Conservation (phyloP, 768 basidiomycete genomes). For the Crepidotus variabilis region DNA sequence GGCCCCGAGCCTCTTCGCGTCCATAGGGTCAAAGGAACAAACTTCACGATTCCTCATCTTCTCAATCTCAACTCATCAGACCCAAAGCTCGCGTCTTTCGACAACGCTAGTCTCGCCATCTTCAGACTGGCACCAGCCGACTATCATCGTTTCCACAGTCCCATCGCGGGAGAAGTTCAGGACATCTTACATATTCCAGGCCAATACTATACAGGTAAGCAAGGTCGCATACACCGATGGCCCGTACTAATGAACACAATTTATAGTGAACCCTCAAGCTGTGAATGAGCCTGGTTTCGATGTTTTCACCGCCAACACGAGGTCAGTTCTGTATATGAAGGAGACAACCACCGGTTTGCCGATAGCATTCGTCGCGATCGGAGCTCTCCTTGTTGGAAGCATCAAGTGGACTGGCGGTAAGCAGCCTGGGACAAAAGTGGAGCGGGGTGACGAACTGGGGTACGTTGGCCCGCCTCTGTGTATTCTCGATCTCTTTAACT, state of each 20-base stretch:
- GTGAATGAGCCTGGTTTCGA: conserved; percentile 64
- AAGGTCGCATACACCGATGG: background rate
- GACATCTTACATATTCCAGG: conserved; percentile 45
- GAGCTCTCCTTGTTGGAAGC: conserved; percentile 78
- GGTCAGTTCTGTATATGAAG: conserved; percentile 51
- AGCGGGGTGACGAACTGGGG: conserved; percentile 65
- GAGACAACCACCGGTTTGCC: conserved; percentile 40
- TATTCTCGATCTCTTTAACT: background rate
- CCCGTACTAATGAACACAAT: background rate
- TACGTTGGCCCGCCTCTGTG: conserved; percentile 11
- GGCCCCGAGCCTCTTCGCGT: background rate
- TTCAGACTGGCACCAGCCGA: conserved; percentile 79
- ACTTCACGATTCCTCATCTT: conserved; percentile 64
- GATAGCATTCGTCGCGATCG: conserved; percentile 71
- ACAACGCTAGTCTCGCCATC: conserved; percentile 52
- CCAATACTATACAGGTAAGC: conserved; percentile 57
- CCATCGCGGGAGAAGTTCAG: conserved; percentile 52
- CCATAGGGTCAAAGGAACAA: conserved; percentile 60
- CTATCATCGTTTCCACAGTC: conserved; percentile 79
- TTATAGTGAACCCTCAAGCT: conserved; percentile 71
- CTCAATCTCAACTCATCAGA: conserved; percentile 43
- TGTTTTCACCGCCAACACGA: conserved; percentile 62
- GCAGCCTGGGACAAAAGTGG: conserved; percentile 37
- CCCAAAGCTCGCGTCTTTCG: conserved; percentile 36
- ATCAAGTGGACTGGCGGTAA: conserved; percentile 61